These are phyloP conservation scores for Butyriboletus appendiculatus DNA, from an alignment of 1,284 basidiomycete genomes.

Conservation along the genomic window DNA sequence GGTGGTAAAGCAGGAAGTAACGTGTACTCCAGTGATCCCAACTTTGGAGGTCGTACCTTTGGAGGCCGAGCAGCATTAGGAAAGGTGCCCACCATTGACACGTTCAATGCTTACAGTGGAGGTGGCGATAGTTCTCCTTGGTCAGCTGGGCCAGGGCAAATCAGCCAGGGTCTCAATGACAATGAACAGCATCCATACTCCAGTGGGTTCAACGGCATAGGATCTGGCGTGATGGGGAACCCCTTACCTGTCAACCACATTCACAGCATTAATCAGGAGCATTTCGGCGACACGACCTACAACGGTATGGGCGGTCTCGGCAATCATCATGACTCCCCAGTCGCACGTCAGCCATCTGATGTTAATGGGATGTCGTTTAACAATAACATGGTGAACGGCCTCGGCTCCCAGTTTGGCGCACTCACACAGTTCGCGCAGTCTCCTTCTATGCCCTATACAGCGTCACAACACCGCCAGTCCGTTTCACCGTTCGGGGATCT, in stretches of 20 bases:
- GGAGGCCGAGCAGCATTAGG: slow-evolving; percentile 39
- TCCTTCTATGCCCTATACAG: slow-evolving; percentile 30
- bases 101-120: slow-evolving; percentile 42
- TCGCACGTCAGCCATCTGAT: slow-evolving; percentile 25
- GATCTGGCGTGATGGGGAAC: slow-evolving; percentile 19
- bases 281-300: slow-evolving; percentile 27
- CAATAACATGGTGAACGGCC: slow-evolving; percentile 17
- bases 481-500: slow-evolving; percentile 27
- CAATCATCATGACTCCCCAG: slow-evolving; percentile 25
- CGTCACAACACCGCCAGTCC: slow-evolving; percentile 23
- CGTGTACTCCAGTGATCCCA: slow-evolving; percentile 38
- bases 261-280: slow-evolving; percentile 30
- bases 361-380: slow-evolving; percentile 26
- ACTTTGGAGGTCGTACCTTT: slow-evolving; percentile 34
- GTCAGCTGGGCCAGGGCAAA: slow-evolving; percentile 33
- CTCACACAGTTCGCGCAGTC: slow-evolving; percentile 28
- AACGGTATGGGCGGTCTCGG: slow-evolving; percentile 22
- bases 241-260: slow-evolving; percentile 24
- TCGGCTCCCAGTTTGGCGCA: slow-evolving; percentile 23
- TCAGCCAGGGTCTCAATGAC: slow-evolving; percentile 23
- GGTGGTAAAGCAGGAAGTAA: slow-evolving; percentile 47
- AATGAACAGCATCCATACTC: slow-evolving; percentile 28
- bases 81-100: slow-evolving; percentile 43
- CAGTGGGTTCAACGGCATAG: slow-evolving; percentile 26
- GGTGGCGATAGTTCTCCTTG: slow-evolving; percentile 40